Evolutionary conservation across 176 grass and related monocot species (phyloP).

Genomic region (Neostapfia colusana): DNA sequence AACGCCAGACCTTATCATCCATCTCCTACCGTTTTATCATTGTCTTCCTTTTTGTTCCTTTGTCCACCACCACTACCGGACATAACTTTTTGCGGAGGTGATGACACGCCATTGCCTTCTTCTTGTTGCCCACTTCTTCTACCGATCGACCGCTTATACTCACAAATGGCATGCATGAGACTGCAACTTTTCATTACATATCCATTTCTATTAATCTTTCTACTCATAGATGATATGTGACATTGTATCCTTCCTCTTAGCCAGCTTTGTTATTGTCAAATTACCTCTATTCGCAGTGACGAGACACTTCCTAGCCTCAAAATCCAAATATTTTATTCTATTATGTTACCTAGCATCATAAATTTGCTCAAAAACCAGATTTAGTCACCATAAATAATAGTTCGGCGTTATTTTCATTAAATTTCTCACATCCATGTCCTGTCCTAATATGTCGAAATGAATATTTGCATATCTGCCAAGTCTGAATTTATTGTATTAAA

Average conservation of each 20-base stretch:
- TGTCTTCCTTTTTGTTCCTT: not conserved
- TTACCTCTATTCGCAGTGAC: not conserved
- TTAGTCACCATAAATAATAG: not conserved
- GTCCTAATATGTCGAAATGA: not conserved
- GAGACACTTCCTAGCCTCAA: not conserved
- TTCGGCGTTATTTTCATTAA: not conserved
- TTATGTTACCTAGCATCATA: not conserved
- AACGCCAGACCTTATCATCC: not conserved
- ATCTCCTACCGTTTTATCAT: not conserved
- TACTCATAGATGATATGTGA: not conserved
- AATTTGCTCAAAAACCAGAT: not conserved
- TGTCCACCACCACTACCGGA: not conserved
- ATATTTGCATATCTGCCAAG: not conserved
- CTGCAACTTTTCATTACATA: not conserved
- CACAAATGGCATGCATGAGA: not conserved
- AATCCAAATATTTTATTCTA: not conserved
- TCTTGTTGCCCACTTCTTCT: not conserved
- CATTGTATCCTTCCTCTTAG: not conserved
- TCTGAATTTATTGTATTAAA: not conserved
- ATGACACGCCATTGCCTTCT: not conserved
- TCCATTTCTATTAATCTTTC: not conserved
- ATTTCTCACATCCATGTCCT: not conserved
- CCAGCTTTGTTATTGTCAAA: not conserved
- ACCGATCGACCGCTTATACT: not conserved
- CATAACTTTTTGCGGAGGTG: not conserved